phyloP scores from a whole-genome alignment of 2,329 filamentous ascomycete species.

The Aspergillus thermomutatus region DNA sequence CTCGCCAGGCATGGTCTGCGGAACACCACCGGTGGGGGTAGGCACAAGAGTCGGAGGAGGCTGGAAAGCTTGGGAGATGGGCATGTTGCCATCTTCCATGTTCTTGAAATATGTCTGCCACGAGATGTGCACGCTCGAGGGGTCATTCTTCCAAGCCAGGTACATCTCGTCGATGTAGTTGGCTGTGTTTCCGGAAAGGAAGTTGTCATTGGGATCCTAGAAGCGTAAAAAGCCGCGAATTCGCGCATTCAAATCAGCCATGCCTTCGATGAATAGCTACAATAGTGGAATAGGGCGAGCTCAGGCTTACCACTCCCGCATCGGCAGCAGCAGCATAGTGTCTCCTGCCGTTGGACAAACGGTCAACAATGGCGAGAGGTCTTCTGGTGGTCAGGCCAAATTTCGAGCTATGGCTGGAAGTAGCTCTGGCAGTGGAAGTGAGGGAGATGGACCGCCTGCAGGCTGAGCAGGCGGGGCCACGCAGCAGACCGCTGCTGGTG shows the following conservation, averaged over 20 bases:
- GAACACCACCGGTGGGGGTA: slow-evolving; percentile 72
- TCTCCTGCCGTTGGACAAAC: slow-evolving; percentile 41
- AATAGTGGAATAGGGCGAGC: slow-evolving; percentile 2
- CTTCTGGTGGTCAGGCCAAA: slow-evolving; percentile 38
- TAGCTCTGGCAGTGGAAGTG: slow-evolving; percentile 28
- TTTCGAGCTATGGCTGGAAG: slow-evolving; percentile 29
- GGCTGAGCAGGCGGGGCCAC: slow-evolving; percentile 30
- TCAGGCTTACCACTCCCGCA: slow-evolving; percentile 54
- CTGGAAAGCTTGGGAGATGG: slow-evolving; percentile 93
- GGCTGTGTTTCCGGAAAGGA: slow-evolving; percentile 92
- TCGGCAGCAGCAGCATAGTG: slow-evolving; percentile 59
- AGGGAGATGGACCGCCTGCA: slow-evolving; percentile 34
- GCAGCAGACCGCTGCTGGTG: slow-evolving; percentile 36
- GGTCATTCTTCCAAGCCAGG: slow-evolving; percentile 92
- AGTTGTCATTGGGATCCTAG: slow-evolving; percentile 86
- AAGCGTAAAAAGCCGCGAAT: slow-evolving; percentile 3
- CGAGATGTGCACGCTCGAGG: slow-evolving; percentile 89
- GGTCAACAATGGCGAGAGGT: slow-evolving; percentile 42
- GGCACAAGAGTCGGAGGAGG: slow-evolving; percentile 91
- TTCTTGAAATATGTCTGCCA: slow-evolving; percentile 99
- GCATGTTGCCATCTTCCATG: slow-evolving; percentile 98
- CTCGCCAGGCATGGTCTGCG: slow-evolving; percentile 66
- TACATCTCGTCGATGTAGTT: slow-evolving; percentile 99
- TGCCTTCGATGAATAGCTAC: not conserved
- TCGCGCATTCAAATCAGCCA: slow-evolving; percentile 23